Percentiles rank a stretch among this genome's conserved stretches.
Evolutionary conservation across 306 rosid genomes (phyloP).

Genomic region (Lagenaria siceraria): DNA sequence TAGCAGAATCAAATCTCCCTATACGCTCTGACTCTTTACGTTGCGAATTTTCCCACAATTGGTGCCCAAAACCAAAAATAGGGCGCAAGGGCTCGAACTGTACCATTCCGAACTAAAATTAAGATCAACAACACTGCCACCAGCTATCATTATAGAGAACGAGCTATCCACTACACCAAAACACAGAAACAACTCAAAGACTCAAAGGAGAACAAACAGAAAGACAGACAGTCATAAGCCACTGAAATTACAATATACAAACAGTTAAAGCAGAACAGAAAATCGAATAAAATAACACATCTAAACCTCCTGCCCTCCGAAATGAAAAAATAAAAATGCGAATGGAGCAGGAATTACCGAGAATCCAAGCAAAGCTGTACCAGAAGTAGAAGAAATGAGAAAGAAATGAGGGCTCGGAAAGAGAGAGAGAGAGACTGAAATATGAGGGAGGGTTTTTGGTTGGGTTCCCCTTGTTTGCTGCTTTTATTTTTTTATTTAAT

Average conservation of each 20-base stretch:
- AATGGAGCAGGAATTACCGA: slow-evolving; percentile 8
- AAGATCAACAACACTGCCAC: not conserved
- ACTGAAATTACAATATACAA: not conserved
- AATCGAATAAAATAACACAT: not conserved
- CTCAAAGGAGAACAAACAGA: not conserved
- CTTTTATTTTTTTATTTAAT: not conserved
- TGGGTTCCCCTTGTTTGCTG: not conserved
- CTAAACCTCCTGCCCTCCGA: not conserved
- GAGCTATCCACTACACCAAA: not conserved
- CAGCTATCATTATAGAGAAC: not conserved
- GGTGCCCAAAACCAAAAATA: not conserved
- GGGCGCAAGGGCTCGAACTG: slow-evolving; percentile 8
- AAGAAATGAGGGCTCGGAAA: slow-evolving; percentile 1
- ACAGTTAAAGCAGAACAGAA: not conserved
- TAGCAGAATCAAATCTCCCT: not conserved
- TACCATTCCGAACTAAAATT: not conserved
- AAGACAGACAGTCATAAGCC: not conserved
- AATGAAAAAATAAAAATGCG: not conserved
- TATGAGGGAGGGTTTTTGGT: not conserved
- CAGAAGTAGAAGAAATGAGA: slow-evolving; percentile 1
- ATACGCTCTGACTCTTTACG: not conserved
- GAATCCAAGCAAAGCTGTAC: slow-evolving; percentile 4
- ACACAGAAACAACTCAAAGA: not conserved
- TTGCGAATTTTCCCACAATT: slow-evolving; percentile 1
- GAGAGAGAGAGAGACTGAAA: not conserved